phyloP scores from a whole-genome alignment of 164 flowering plant species.

The Macadamia integrifolia region DNA sequence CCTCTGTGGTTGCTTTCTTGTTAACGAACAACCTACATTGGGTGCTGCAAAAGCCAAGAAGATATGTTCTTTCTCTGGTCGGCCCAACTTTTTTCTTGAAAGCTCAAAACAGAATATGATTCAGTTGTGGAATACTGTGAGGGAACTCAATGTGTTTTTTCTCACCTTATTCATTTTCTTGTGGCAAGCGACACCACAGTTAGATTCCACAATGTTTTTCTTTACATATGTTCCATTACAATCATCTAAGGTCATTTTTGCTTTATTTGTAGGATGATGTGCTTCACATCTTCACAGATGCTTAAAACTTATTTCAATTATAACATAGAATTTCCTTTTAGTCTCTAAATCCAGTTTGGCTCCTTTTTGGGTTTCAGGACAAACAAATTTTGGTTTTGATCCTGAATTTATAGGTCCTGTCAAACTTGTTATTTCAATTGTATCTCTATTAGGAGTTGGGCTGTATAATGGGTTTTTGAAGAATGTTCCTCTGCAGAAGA shows the following conservation, averaged over 20 bases:
- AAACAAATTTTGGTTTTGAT: constrained; percentile 78
- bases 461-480: constrained; percentile 89
- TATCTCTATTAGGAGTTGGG: constrained; percentile 92
- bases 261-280: background rate
- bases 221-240: constrained; percentile 55
- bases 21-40: constrained; percentile 59
- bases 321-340: background rate
- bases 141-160: constrained; percentile 73
- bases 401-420: constrained; percentile 98
- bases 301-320: background rate
- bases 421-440: constrained; percentile 89
- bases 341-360: background rate
- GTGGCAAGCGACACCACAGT: constrained; percentile 98
- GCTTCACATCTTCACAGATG: background rate
- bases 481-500: constrained; percentile 65
- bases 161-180: constrained; percentile 86
- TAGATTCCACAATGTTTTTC: constrained; percentile 97
- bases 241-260: background rate
- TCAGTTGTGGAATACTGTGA: constrained; percentile 74
- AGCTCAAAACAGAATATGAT: constrained; percentile 54
- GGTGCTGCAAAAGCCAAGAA: constrained; percentile 22
- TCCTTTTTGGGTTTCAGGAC: constrained; percentile 51
- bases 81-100: constrained; percentile 42
- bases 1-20: constrained; percentile 95
- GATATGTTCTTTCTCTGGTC: constrained; percentile 26